Evolutionary conservation across 2,329 filamentous ascomycete genomes (phyloP).

Genomic region (Claviceps arundinis): DNA sequence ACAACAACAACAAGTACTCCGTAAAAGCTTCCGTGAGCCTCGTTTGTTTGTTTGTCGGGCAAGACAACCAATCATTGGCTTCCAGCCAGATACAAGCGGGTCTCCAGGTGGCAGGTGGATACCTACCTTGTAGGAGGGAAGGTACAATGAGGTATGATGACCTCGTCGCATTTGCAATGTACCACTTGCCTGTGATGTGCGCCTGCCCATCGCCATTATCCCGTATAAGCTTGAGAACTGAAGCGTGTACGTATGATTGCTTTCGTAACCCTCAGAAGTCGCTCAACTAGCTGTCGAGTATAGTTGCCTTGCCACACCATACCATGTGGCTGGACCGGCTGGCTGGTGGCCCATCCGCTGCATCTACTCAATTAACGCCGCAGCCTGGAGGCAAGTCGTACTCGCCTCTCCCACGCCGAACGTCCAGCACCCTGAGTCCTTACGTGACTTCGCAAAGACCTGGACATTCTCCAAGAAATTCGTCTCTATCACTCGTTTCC

Average conservation of each 20-base stretch:
- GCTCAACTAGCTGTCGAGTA: background rate
- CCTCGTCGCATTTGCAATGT: too few relatives aligned
- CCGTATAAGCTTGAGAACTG: background rate
- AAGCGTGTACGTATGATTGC: background rate
- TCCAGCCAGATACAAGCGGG: background rate
- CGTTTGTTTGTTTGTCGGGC: too few relatives aligned
- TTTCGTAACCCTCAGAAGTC: background rate
- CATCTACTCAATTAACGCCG: conserved; percentile 44
- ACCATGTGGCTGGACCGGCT: conserved; percentile 87
- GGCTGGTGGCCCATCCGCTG: conserved; percentile 49
- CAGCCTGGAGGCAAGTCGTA: conserved; percentile 53
- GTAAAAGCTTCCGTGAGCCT: too few relatives aligned
- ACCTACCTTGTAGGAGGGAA: background rate
- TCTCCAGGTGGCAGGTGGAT: background rate
- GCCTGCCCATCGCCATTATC: background rate
- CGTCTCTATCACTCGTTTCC: conserved; percentile 64
- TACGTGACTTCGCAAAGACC: conserved; percentile 56
- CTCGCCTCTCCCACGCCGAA: conserved; percentile 56
- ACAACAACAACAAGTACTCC: too few relatives aligned
- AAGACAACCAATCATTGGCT: background rate
- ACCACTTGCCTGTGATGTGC: background rate
- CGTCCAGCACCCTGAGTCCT: conserved; percentile 55
- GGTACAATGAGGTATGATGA: too few relatives aligned
- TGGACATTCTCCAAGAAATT: conserved; percentile 55
- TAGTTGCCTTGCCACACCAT: background rate